A percentile compares a stretch with the other conserved stretches of the same genome.
These are phyloP conservation scores for Barbarea vulgaris DNA, from an alignment of 345 rosid species.

Conservation along the genomic window DNA sequence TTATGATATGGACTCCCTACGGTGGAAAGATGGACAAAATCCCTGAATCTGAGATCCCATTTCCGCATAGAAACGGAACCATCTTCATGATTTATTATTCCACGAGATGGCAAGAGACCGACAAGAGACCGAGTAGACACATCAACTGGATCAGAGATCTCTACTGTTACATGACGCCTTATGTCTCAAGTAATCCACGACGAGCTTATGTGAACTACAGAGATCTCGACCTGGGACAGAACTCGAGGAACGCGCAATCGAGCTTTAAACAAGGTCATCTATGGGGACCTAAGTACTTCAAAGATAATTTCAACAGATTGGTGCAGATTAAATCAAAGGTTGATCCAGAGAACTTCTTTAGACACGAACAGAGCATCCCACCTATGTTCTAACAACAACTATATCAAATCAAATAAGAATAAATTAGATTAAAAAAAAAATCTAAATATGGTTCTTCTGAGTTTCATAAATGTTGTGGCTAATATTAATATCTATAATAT, in stretches of 20 bases:
- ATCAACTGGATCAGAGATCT: slow-evolving; percentile 51
- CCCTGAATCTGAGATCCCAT: slow-evolving; percentile 52
- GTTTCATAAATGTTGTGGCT: too few relatives aligned
- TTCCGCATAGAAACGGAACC: slow-evolving; percentile 60
- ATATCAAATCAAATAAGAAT: background rate
- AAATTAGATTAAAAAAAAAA: too few relatives aligned
- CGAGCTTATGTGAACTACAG: slow-evolving; percentile 61
- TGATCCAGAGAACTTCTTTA: slow-evolving; percentile 62
- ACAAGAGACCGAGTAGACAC: slow-evolving; percentile 20
- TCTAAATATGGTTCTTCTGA: too few relatives aligned
- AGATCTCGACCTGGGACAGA: slow-evolving; percentile 66
- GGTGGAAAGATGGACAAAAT: slow-evolving; percentile 67
- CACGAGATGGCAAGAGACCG: slow-evolving; percentile 43
- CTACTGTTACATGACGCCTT: slow-evolving; percentile 56
- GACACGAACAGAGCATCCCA: slow-evolving; percentile 72
- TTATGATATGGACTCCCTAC: slow-evolving; percentile 58
- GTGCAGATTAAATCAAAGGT: slow-evolving; percentile 54
- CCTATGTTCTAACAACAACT: background rate
- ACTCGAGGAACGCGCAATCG: slow-evolving; percentile 22
- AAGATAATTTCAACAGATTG: slow-evolving; percentile 53
- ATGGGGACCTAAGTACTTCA: slow-evolving; percentile 60
- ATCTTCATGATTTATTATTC: slow-evolving; percentile 49
- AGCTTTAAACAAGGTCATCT: slow-evolving; percentile 40
- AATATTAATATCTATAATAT: too few relatives aligned
- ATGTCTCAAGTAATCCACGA: slow-evolving; percentile 55